Percentiles rank a stretch among this genome's conserved stretches.
Evolutionary conservation across 2,329 filamentous ascomycete genomes (phyloP).

Genomic region (Penicillium expansum): DNA sequence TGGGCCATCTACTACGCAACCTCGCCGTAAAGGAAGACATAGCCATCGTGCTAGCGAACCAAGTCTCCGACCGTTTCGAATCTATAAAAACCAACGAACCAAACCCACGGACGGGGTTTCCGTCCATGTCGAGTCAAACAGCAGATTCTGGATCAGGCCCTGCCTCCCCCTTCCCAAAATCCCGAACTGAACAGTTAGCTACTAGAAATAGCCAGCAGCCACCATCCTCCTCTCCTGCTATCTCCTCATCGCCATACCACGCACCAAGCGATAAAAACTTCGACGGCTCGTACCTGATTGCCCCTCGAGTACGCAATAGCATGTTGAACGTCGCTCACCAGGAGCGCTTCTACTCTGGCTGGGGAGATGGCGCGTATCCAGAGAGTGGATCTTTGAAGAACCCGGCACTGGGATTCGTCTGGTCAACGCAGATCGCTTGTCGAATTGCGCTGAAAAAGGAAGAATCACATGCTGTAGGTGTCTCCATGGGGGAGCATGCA

Average conservation of each 20-base stretch:
- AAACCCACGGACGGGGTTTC: conserved; percentile 4
- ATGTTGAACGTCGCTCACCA: conserved; percentile 75
- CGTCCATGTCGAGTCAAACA: conserved; percentile 14
- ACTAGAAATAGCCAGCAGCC: not conserved
- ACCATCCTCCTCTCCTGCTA: conserved; percentile 23
- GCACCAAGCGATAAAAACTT: conserved; percentile 30
- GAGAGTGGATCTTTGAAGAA: conserved; percentile 61
- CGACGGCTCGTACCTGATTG: conserved; percentile 39
- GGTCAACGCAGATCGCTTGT: conserved; percentile 83
- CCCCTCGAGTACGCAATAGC: conserved; percentile 42
- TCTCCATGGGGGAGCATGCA: conserved; percentile 7
- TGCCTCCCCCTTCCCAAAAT: conserved; percentile 23
- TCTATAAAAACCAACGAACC: conserved; percentile 11
- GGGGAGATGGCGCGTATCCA: conserved; percentile 66
- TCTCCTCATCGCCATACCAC: conserved; percentile 30
- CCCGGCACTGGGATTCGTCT: conserved; percentile 81
- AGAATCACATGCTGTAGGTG: conserved; percentile 47
- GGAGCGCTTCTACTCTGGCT: conserved; percentile 91
- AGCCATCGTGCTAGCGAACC: conserved; percentile 89
- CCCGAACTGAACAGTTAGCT: conserved; percentile 8
- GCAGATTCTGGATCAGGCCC: conserved; percentile 18
- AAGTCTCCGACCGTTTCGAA: conserved; percentile 85
- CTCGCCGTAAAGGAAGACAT: conserved; percentile 72
- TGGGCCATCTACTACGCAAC: conserved; percentile 70
- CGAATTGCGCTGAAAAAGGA: conserved; percentile 78